Evolutionary conservation across 2,329 filamentous ascomycete species (phyloP), one percentile per base, ranked within the genome.

Genomic region (Botryotinia calthae): DNA sequence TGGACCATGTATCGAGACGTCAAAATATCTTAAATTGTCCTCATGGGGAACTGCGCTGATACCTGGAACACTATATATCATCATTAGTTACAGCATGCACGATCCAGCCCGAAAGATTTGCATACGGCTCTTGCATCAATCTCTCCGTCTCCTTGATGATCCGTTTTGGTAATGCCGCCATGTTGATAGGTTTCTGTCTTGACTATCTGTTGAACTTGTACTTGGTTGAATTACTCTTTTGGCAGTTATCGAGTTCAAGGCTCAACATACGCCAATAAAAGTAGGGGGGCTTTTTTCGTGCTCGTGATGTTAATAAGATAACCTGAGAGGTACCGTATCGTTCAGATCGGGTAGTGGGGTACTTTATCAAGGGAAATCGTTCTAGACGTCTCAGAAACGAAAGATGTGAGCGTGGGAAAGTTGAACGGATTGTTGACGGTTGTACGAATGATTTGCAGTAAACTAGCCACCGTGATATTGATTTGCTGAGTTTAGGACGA

Each of bases 61-160:
- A 75, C 96, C 96, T 44, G 95, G 94, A 46, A 99, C 96, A 76
- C 95, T 98, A 80, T 46, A 71, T 54, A 58, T 70, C 59, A 68
- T 31, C 46, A 64, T 76, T 54, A 77, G 74, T 72, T 62, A 58
- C n/a, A 40, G 62, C 62, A 40, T 68, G 62, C 59, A 40, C 63
- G 42, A 20, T 48, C 58, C 63, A 34, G 58, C 22, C 5, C 5
- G 9, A 28, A 40, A 48, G 28, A 46, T 44, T 46, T 9, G 48
- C 42, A 25, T 71, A 81, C 94, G 96, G 96, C 84, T 99, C 96
- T 76, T 93, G 93, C 89, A 97, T 95, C 78, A 99, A 88, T 81
- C 96, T 91, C 85, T 99, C 95, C 31, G 96, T 99, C 88, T 99
- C 97, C 85, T 99, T 99, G 81, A 98, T 89, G 81, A 99, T 99